A percentile compares a stretch with the other conserved stretches of the same genome.
Conservation (phyloP, 2,329 filamentous ascomycete species). For the Ophiostoma himal-ulmi region DNA sequence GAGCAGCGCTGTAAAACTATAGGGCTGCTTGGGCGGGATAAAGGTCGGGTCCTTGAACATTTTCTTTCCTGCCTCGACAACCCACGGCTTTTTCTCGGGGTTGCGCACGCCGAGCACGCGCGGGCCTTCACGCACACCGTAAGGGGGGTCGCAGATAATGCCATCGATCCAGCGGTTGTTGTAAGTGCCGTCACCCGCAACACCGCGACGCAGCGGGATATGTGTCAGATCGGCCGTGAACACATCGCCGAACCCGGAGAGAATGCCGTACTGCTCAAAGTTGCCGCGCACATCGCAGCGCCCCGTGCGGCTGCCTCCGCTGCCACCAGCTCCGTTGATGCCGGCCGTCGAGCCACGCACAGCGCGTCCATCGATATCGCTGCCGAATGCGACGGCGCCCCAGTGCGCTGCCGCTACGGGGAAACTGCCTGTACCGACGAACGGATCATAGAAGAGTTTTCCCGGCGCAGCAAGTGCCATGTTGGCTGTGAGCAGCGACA, state of each 20-base stretch:
- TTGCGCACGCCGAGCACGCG: slow-evolving; percentile 78
- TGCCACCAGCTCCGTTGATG: slow-evolving; percentile 32
- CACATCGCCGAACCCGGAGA: slow-evolving; percentile 62
- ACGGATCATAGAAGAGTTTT: slow-evolving; percentile 88
- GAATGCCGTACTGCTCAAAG: slow-evolving; percentile 75
- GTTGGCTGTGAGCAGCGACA: slow-evolving; percentile 87
- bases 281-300: slow-evolving; percentile 56
- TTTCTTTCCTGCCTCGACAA: slow-evolving; percentile 63
- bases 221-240: slow-evolving; percentile 88
- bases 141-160: slow-evolving; percentile 92
- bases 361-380: slow-evolving; percentile 87
- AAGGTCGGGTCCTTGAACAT: slow-evolving; percentile 59
- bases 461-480: slow-evolving; percentile 76
- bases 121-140: slow-evolving; percentile 87
- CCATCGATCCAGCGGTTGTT: slow-evolving; percentile 63
- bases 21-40: slow-evolving; percentile 82
- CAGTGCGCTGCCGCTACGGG: slow-evolving; percentile 86
- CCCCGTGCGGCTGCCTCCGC: slow-evolving; percentile 24
- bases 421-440: slow-evolving; percentile 92
- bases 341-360: slow-evolving; percentile 65
- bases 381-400: slow-evolving; percentile 75
- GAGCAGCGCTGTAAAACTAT: slow-evolving; percentile 85
- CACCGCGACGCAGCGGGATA: slow-evolving; percentile 56
- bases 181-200: slow-evolving; percentile 2
- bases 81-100: slow-evolving; percentile 51